Evolutionary conservation across 2,329 filamentous ascomycete species (phyloP).

Genomic region (Hypocrella siamensis): DNA sequence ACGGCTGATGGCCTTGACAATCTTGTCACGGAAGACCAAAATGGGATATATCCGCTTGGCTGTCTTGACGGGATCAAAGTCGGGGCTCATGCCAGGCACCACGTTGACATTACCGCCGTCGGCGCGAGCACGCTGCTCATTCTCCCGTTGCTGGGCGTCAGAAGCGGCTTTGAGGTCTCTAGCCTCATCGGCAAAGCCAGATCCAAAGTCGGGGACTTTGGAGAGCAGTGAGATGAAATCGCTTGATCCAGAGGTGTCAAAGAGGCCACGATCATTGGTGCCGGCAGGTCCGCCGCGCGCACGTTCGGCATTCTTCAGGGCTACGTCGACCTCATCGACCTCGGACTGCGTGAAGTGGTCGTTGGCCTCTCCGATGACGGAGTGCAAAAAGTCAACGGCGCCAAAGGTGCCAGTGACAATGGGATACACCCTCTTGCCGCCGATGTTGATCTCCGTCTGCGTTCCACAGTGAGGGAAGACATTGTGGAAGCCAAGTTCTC

Average conservation of each 20-base stretch:
- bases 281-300: conserved; percentile 18
- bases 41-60: conserved; percentile 84
- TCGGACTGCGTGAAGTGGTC: conserved; percentile 79
- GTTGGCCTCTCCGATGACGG: conserved; percentile 59
- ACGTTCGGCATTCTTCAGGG: conserved; percentile 52
- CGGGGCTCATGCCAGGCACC: conserved; percentile 58
- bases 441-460: conserved; percentile 44
- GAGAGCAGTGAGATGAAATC: conserved; percentile 59
- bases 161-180: conserved; percentile 44
- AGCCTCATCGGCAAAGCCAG: conserved; percentile 51
- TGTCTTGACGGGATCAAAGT: conserved; percentile 65
- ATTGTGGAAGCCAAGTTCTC: conserved; percentile 64
- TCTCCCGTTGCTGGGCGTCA: conserved; percentile 47
- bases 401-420: conserved; percentile 63
- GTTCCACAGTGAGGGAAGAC: conserved; percentile 67
- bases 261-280: conserved; percentile 23
- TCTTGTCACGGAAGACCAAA: conserved; percentile 81
- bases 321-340: conserved; percentile 64
- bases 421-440: conserved; percentile 53
- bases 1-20: conserved; percentile 72
- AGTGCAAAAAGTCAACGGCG: conserved; percentile 72
- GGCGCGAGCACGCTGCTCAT: conserved; percentile 20
- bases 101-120: conserved; percentile 31
- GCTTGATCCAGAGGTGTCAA: conserved; percentile 22
- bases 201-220: conserved; percentile 58